These are phyloP conservation scores for Phytophthora multivora DNA, from an alignment of 352 stramenopile species.

Conservation along the genomic window DNA sequence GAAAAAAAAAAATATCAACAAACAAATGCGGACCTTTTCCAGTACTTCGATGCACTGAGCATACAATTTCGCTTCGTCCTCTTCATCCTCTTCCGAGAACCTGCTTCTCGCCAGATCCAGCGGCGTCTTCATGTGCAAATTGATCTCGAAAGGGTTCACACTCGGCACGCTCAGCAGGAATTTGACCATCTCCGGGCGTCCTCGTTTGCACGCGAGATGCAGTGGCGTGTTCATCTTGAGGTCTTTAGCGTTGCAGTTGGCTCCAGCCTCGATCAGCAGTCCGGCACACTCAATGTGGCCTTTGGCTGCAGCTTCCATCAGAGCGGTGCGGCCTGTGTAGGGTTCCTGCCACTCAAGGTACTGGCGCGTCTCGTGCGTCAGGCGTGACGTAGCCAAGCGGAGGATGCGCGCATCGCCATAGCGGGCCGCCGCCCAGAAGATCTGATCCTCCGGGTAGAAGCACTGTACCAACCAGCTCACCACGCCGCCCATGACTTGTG, in stretches of 20 bases:
- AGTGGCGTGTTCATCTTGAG: constrained; percentile 56
- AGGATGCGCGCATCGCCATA: constrained; percentile 45
- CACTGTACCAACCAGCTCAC: constrained; percentile 59
- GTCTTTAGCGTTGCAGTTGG: constrained; percentile 61
- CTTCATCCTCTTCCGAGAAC: constrained; percentile 32
- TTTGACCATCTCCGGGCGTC: constrained; percentile 43
- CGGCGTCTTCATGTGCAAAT: constrained; percentile 50
- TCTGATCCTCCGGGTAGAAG: constrained; percentile 59
- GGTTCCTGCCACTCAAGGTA: constrained; percentile 67
- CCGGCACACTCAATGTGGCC: constrained; percentile 54
- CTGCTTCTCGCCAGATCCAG: constrained; percentile 48
- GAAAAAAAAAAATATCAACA: background rate
- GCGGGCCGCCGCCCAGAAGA: constrained; percentile 55
- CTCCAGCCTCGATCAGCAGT: constrained; percentile 45
- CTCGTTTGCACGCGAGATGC: constrained; percentile 59
- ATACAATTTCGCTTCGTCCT: constrained; percentile 30
- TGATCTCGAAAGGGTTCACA: constrained; percentile 51
- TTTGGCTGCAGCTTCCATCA: constrained; percentile 45
- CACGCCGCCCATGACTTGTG: constrained; percentile 38
- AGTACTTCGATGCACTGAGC: constrained; percentile 62
- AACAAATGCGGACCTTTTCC: constrained; percentile 43
- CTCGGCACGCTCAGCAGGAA: constrained; percentile 45
- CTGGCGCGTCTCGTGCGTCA: constrained; percentile 45
- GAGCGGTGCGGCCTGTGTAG: constrained; percentile 45
- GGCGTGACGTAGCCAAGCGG: constrained; percentile 35